Evolutionary conservation across 2,329 filamentous ascomycete species (phyloP), one percentile per base, ranked within the genome.

Genomic region (Albophoma yamanashiensis): DNA sequence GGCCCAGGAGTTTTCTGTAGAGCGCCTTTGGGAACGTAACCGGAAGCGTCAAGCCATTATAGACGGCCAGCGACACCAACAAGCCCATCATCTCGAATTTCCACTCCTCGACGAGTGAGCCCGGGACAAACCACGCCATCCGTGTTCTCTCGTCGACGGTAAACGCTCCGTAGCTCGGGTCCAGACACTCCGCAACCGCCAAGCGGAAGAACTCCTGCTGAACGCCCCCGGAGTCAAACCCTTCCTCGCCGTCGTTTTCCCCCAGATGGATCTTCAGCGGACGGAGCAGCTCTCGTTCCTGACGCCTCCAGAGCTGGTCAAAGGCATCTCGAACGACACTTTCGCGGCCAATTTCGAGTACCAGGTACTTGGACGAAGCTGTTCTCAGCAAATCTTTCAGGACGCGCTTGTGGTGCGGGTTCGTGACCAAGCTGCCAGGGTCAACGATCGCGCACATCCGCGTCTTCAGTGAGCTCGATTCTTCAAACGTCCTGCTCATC

Each of bases 171-270:
- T 89, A 91, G 52, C 86, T 82, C 5, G 91, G 88, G 66, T 91
- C 81, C 55, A 97, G 81, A 4, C 89, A 89, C 68, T 96, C 88
- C 0, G 85, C 84, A 66, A 97, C 86, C 22, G 90, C 86, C 36
- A 97, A 75, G 20, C 91, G 86, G 75, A 99, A 97, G 71, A 96
- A 97, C 64, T 99, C 94, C 70, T 96, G 92, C 67, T 97, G 93
- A 1, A 99, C 92, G 63, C 94, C 94, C 52, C 94, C 94, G 56
- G 93, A 91, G 71, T 99, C 94, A 40, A 95, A 85, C 0, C 94
- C 94, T 70, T 95, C 87, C 72, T 97, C 94, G 38, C 91, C 91
- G 58, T 81, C 80, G 40, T 91, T 87, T 69, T 91, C 88, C 4
- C 92, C 92, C 60, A 97, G 83, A 57, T 91, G 87, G 11, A 99